Conservation (phyloP, 495 filamentous ascomycete species). For the Penicillium coprophilum region DNA sequence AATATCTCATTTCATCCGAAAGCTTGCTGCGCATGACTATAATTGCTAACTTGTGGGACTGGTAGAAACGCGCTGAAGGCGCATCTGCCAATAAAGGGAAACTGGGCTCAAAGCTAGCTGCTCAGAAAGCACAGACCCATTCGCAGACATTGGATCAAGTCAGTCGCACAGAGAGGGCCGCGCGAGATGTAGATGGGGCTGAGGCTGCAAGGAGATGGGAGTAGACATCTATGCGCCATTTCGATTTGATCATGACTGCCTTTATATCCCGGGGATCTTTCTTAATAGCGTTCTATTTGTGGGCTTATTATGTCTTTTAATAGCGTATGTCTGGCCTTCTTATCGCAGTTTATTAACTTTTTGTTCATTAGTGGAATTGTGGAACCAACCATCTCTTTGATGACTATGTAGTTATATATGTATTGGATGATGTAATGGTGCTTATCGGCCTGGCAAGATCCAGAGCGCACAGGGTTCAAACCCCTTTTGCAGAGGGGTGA, state of each 20-base stretch:
- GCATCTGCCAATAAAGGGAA: conserved; percentile 47
- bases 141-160: conserved; percentile 56
- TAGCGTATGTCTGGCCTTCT: not conserved
- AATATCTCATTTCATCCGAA: not conserved
- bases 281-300: not conserved
- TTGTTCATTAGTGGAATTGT: not conserved
- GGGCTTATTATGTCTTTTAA: not conserved
- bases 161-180: conserved; percentile 55
- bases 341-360: not conserved
- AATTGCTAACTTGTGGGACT: not conserved
- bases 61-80: conserved; percentile 43
- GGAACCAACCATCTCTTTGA: not conserved
- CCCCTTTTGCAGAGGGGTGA: too few species aligned
- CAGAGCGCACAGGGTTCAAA: too few species aligned
- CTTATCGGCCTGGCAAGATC: too few species aligned
- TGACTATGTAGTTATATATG: not conserved
- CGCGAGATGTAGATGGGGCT: conserved; percentile 57
- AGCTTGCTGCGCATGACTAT: not conserved
- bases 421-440: not conserved
- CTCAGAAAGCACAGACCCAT: conserved; percentile 65
- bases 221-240: conserved; percentile 28
- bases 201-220: conserved; percentile 52
- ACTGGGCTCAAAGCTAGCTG: conserved; percentile 59
- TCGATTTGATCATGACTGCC: not conserved
- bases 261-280: not conserved